A percentile compares a stretch with the other conserved stretches of the same genome.
These are phyloP conservation scores for Globisporangium acanthophoron DNA, from an alignment of 352 stramenopile genomes.

Conservation along the genomic window DNA sequence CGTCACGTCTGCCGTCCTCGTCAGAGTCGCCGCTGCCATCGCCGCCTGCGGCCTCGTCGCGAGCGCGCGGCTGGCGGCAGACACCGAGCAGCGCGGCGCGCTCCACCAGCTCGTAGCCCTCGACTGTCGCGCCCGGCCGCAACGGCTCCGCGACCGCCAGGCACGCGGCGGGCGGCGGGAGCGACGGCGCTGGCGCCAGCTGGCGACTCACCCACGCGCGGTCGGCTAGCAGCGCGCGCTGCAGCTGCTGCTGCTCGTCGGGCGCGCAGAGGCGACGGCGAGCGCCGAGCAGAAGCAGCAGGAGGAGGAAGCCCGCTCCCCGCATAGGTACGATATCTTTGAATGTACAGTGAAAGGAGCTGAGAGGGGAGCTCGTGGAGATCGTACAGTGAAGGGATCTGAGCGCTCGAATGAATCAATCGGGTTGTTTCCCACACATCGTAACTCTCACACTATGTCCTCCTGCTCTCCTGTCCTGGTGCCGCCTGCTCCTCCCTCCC, in stretches of 20 bases:
- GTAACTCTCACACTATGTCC: no score
- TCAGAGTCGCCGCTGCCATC: neutral
- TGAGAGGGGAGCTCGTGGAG: no score
- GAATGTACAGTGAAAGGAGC: no score
- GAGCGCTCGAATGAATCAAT: no score
- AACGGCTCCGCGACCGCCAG: slow-evolving; percentile 27
- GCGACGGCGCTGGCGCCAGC: slow-evolving; percentile 22
- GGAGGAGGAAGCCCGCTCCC: neutral
- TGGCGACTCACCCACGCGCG: slow-evolving; percentile 39
- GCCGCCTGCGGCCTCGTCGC: neutral
- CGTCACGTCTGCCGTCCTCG: neutral
- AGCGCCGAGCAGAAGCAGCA: slow-evolving; percentile 4
- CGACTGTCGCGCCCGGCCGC: slow-evolving; percentile 32
- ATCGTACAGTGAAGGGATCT: no score
- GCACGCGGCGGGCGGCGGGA: slow-evolving; percentile 13
- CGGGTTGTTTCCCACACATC: no score
- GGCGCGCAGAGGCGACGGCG: neutral
- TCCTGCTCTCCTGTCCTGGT: no score
- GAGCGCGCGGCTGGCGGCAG: slow-evolving; percentile 36
- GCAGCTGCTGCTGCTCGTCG: slow-evolving; percentile 9
- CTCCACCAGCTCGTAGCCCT: slow-evolving; percentile 72
- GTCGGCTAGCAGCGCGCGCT: slow-evolving; percentile 32
- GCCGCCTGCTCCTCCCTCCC: neutral
- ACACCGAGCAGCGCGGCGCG: slow-evolving; percentile 55
- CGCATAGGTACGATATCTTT: no score